These are phyloP conservation scores for Tagetes patula DNA, from an alignment of 129 eudicot genomes.

Conservation along the genomic window DNA sequence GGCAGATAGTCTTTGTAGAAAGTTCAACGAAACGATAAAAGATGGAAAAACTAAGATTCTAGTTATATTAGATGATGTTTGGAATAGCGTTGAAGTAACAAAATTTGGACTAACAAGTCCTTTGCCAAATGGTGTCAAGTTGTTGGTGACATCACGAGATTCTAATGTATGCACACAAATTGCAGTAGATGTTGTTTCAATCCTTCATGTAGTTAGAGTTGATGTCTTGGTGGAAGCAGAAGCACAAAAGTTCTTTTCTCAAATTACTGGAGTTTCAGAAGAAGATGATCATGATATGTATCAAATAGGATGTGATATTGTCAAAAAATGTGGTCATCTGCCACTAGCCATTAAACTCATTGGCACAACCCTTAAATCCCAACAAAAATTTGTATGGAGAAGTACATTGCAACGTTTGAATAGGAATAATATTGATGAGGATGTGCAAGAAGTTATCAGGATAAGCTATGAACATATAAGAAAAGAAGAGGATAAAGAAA, in stretches of 20 bases:
- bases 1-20: conserved; percentile 8
- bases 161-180: neutral
- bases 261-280: neutral
- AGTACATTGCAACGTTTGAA: neutral
- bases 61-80: conserved; percentile 22
- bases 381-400: neutral
- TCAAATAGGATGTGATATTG: neutral
- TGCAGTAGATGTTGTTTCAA: neutral
- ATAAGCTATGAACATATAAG: neutral
- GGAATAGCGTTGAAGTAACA: conserved; percentile 6
- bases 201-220: neutral
- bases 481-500: neutral
- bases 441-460: neutral
- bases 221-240: conserved; percentile 9
- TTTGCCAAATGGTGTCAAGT: neutral
- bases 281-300: neutral
- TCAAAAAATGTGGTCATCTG: conserved; percentile 18
- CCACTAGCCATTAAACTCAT: conserved; percentile 26
- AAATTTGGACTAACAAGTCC: conserved; percentile 18
- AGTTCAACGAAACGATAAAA: neutral
- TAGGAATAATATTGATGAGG: neutral
- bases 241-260: conserved; percentile 9
- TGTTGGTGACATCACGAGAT: conserved; percentile 13
- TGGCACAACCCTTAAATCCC: neutral
- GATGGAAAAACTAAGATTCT: neutral